These are phyloP conservation scores for Populus deltoides DNA, from an alignment of 345 rosid species.

Conservation along the genomic window DNA sequence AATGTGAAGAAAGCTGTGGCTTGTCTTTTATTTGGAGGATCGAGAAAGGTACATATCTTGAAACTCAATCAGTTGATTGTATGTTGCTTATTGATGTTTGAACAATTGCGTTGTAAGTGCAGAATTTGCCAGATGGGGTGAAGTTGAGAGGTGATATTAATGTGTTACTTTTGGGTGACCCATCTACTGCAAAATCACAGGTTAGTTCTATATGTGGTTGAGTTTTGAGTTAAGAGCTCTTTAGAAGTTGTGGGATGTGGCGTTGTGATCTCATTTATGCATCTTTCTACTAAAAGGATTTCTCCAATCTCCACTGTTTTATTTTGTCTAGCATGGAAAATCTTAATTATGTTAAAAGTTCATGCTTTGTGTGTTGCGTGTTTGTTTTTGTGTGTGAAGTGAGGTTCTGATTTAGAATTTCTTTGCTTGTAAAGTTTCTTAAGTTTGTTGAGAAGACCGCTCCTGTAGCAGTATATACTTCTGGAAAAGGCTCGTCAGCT, in stretches of 20 bases:
- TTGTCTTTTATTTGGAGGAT: conserved; percentile 94
- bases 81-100: conserved; percentile 3
- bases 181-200: conserved; percentile 98
- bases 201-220: conserved; percentile 28
- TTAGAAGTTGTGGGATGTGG: neutral
- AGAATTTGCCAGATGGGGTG: conserved; percentile 91
- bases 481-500: conserved; percentile 97
- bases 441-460: conserved; percentile 98
- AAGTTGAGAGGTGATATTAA: conserved; percentile 94
- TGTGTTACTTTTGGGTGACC: conserved; percentile 90
- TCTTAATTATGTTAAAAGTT: too few relatives aligned
- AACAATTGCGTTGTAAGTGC: conserved; percentile 14
- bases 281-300: neutral
- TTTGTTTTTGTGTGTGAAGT: neutral
- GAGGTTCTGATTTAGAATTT: neutral
- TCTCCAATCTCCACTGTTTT: neutral
- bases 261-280: neutral
- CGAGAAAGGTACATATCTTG: conserved; percentile 60
- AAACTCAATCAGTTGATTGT: neutral
- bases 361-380: neutral
- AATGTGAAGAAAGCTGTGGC: conserved; percentile 90
- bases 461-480: conserved; percentile 93
- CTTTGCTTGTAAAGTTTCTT: conserved; percentile 55
- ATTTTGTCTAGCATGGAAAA: neutral
- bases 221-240: neutral